These are phyloP conservation scores for Acacia crassicarpa DNA, from an alignment of 306 rosid genomes.

Conservation along the genomic window DNA sequence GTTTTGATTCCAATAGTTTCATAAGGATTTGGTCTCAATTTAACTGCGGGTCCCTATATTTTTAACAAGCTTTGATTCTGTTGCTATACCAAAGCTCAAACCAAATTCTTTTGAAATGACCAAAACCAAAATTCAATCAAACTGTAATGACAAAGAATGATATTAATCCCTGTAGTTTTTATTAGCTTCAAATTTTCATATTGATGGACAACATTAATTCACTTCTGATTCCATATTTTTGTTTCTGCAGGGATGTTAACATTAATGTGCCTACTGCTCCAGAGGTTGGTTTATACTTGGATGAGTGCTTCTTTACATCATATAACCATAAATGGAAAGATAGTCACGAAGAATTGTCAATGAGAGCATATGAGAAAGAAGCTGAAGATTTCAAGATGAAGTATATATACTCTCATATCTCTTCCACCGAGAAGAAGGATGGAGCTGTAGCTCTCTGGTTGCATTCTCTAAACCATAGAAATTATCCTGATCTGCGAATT, in stretches of 20 bases:
- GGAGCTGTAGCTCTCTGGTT: conserved; percentile 85
- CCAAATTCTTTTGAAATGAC: too few species aligned
- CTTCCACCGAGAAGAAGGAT: conserved; percentile 77
- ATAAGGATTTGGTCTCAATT: too few species aligned
- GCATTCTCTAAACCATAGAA: conserved; percentile 90
- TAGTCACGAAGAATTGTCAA: conserved; percentile 83
- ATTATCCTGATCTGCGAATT: conserved; percentile 67
- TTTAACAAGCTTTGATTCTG: too few species aligned
- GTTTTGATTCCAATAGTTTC: too few species aligned
- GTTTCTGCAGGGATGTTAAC: conserved; percentile 62
- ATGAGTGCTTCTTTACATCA: conserved; percentile 84
- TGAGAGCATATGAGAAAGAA: conserved; percentile 69
- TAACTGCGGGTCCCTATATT: too few species aligned
- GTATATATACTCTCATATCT: conserved; percentile 79
- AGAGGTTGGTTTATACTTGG: conserved; percentile 91
- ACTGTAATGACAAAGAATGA: too few species aligned
- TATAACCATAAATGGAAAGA: conserved; percentile 95
- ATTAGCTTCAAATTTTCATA: conserved; percentile 13
- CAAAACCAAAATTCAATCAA: too few species aligned
- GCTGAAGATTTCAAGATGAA: conserved; percentile 84
- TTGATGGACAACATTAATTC: conserved; percentile 22
- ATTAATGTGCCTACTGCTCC: conserved; percentile 94
- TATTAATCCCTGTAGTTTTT: background rate
- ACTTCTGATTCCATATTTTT: conserved; percentile 3
- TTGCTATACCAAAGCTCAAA: too few species aligned